Base-by-base conservation (phyloP, 192 early-diverging fungal species). In the Coemansia furcata region DNA sequence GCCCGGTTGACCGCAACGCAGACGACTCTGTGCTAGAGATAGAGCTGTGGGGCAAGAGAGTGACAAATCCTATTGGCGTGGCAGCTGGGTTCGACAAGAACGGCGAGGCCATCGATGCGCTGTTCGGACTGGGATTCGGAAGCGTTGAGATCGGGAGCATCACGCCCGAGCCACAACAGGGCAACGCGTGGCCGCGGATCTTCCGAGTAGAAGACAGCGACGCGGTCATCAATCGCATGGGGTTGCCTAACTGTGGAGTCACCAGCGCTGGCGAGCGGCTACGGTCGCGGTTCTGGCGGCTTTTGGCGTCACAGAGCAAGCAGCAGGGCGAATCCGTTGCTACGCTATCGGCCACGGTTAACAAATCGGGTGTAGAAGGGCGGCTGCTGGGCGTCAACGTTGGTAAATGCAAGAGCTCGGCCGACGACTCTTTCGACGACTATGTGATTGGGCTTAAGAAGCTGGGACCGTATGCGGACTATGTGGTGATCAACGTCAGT, bases 41-140 rank as follows among this genome's bases (percentile, higher is more conserved):
- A 69, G 54, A 74, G 84, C 68, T 95, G 43, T 95, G 86, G 85
- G 89, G 89, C 43, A 90, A 90, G 72, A 85, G 58, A 5, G 35
- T 95, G 60, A 65, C 79, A 3, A 95, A 94, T 83, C 95, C 95
- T 3, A 68, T 97, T 6, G 92, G 93, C 1, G 72, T 97, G 61
- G 95, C 95, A 9, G 95, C 95, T 23, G 95, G 95, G 23, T 97
- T 88, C 60, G 95, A 97, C 75, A 97, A 97, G 82, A 88, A 97
- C 76, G 94, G 84, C 10, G 92, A 95, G 77, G 94, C 91, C 0
- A 85, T 95, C 17, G 95, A 95, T 72, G 80, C 87, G 42, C 72
- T 97, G 61, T 89, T 94, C 65, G 89, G 81, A 39, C 81, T 95
- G 65, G 95, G 95, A 23, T 97, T 95, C 74, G 94, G 93, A 15